Evolutionary conservation across 116 monocot species (phyloP).

Genomic region (Phalaenopsis hybrid): DNA sequence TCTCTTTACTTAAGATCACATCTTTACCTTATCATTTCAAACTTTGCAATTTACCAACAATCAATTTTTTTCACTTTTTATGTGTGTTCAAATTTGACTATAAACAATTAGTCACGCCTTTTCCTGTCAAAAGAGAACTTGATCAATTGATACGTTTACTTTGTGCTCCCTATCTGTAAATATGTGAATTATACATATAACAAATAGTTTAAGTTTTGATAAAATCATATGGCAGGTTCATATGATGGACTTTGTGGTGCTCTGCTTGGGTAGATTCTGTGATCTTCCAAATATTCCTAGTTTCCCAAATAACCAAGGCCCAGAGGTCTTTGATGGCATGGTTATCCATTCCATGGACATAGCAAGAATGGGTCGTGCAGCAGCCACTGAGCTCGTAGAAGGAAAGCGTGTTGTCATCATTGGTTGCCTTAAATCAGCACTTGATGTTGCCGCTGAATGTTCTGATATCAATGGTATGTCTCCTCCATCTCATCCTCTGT

Average conservation of each 20-base stretch:
- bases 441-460: conserved; percentile 66
- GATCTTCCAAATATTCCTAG: conserved; percentile 55
- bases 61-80: too few relatives aligned
- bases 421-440: conserved; percentile 55
- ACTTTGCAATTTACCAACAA: too few relatives aligned
- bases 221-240: conserved; percentile 25
- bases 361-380: conserved; percentile 37
- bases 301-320: conserved; percentile 46
- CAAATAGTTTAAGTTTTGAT: too few relatives aligned
- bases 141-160: too few relatives aligned
- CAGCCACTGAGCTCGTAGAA: conserved; percentile 28
- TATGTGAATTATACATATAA: too few relatives aligned
- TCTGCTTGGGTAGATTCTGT: conserved; percentile 65
- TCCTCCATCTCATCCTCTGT: neutral
- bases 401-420: conserved; percentile 54
- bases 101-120: too few relatives aligned
- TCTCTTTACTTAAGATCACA: too few relatives aligned
- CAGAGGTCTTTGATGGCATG: conserved; percentile 56
- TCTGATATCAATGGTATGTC: conserved; percentile 54
- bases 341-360: conserved; percentile 66
- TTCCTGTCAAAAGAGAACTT: too few relatives aligned
- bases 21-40: too few relatives aligned
- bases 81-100: too few relatives aligned
- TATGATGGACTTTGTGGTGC: conserved; percentile 58
- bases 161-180: too few relatives aligned